phyloP scores from a whole-genome alignment of 73 alveolate species.

The Paramecium biaurelia region DNA sequence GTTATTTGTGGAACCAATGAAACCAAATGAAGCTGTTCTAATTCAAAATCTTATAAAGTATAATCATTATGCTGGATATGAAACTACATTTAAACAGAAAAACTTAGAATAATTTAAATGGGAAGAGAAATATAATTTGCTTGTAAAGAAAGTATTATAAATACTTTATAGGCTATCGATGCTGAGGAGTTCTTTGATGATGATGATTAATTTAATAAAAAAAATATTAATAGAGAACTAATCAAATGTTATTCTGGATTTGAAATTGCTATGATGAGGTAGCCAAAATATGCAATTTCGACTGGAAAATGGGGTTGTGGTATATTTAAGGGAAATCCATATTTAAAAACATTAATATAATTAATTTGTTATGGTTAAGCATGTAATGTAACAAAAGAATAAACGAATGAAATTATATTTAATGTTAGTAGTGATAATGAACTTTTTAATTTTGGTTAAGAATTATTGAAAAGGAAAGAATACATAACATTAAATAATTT shows the following conservation, averaged over 20 bases:
- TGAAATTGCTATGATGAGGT: constrained; percentile 65
- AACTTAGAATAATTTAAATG: background rate
- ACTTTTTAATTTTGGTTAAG: background rate
- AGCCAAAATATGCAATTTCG: background rate
- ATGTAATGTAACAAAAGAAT: background rate
- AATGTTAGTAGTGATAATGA: background rate
- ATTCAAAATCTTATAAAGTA: background rate
- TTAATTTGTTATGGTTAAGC: constrained; percentile 50
- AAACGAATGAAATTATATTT: background rate
- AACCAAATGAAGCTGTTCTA: background rate
- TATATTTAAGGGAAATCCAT: constrained; percentile 72
- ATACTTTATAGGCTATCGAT: background rate
- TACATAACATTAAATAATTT: background rate
- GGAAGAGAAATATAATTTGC: background rate
- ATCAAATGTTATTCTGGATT: constrained; percentile 56
- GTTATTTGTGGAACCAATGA: background rate
- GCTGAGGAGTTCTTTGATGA: background rate
- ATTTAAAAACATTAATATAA: constrained; percentile 66
- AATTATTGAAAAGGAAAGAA: background rate
- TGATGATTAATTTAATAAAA: background rate
- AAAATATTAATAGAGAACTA: constrained; percentile 60
- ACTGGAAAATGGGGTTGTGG: constrained; percentile 92
- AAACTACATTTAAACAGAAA: background rate
- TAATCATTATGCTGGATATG: constrained; percentile 3
- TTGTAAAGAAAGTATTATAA: background rate